Evolutionary conservation across 2,329 filamentous ascomycete genomes (phyloP), one percentile per base, ranked within the genome.

Genomic region (Thyridium curvatum): DNA sequence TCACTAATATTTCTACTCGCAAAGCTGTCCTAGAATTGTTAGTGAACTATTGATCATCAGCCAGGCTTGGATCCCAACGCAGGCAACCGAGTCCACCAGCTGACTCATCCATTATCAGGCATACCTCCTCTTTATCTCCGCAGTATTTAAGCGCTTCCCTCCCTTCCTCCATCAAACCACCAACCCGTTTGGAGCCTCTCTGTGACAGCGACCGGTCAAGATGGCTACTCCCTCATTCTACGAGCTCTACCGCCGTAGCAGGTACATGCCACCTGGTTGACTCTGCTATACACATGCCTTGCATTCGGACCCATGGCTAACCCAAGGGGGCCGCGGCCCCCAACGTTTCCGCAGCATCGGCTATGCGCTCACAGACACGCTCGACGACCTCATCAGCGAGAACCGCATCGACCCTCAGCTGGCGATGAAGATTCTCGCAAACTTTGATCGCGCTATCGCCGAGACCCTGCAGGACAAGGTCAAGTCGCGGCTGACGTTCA

Each of bases 161-260:
- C 39, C 30, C 41, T 41, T 41, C 38, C 28, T 38, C 30, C 37
- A 39, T 35, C 37, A 37, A 38, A 33, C 44, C 38, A 42, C 32
- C 18, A 33, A 41, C 39, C 15, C 34, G 18, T 26, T 26, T 26
- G 21, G 21, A 26, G 21, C 21, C 21, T 6, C 21, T 26, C 21
- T 26, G 21, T 26, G 21, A 26, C 21, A 26, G 21, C 21, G 21
- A 26, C 37, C 40, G 37, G 36, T 41, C 49, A 43, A 43, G 29
- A 54, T 58, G 52, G 50, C 51, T 33, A 48, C 45, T 30, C 73
- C 78, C 60, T 74, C 74, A 28, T 82, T 76, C 71, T 98, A 97
- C 66, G 93, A 98, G 78, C 82, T 98, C 58, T 98, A 98, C 66
- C 87, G 93, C 55, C 84, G 90, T 71, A 95, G 89, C 80, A 97